Percentiles rank a stretch among this genome's conserved stretches.
phyloP scores from a whole-genome alignment of 2,329 filamentous ascomycete species.

The Nothophaeocryptopus gaeumannii region DNA sequence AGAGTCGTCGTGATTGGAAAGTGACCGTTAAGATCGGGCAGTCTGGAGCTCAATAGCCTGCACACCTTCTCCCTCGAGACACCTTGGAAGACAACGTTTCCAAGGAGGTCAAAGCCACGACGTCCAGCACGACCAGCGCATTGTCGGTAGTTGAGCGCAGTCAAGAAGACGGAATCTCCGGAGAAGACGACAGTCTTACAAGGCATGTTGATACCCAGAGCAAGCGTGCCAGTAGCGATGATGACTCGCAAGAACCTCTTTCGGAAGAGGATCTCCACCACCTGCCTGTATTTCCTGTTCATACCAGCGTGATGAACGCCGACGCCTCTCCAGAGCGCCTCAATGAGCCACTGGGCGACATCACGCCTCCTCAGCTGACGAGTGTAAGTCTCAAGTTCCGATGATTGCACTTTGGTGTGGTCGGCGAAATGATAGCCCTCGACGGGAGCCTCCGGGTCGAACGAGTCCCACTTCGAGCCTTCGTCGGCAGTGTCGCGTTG shows the following conservation, averaged over 20 bases:
- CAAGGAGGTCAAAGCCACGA: slow-evolving; percentile 75
- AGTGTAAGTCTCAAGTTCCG: slow-evolving; percentile 59
- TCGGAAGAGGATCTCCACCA: slow-evolving; percentile 71
- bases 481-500: slow-evolving; percentile 59
- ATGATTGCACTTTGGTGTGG: slow-evolving; percentile 54
- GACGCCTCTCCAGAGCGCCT: slow-evolving; percentile 64
- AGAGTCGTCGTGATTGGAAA: slow-evolving; percentile 75
- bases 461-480: slow-evolving; percentile 58
- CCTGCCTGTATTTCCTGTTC: slow-evolving; percentile 73
- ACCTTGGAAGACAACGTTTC: slow-evolving; percentile 75
- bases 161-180: slow-evolving; percentile 70
- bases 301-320: slow-evolving; percentile 78
- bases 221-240: slow-evolving; percentile 72
- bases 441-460: slow-evolving; percentile 64
- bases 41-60: slow-evolving; percentile 67
- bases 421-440: slow-evolving; percentile 66
- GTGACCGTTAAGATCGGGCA: slow-evolving; percentile 73
- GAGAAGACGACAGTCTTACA: slow-evolving; percentile 78
- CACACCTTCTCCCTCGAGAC: slow-evolving; percentile 60
- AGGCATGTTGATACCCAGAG: slow-evolving; percentile 79
- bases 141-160: slow-evolving; percentile 73
- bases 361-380: slow-evolving; percentile 51
- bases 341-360: slow-evolving; percentile 54
- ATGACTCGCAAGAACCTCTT: slow-evolving; percentile 69
- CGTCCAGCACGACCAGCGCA: slow-evolving; percentile 74